These are phyloP conservation scores for Dipodascus albidus DNA, from an alignment of 805 yeast species.

Conservation along the genomic window DNA sequence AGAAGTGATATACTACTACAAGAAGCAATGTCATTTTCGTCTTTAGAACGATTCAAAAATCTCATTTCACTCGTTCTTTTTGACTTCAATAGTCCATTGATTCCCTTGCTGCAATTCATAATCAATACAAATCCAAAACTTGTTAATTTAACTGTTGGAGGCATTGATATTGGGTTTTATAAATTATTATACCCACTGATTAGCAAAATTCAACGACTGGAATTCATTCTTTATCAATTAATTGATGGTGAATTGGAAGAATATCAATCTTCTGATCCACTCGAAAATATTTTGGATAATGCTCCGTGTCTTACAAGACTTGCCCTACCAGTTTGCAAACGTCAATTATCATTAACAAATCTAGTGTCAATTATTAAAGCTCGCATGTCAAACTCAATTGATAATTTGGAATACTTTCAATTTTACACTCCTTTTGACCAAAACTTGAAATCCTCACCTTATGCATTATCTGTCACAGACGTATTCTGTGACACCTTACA, in stretches of 20 bases:
- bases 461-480: neutral
- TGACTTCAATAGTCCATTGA: neutral
- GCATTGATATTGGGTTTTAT: neutral
- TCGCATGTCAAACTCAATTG: neutral
- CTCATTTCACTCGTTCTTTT: neutral
- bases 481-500: neutral
- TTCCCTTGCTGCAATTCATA: neutral
- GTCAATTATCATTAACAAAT: neutral
- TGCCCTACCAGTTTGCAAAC: neutral
- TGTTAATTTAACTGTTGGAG: neutral
- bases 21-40: neutral
- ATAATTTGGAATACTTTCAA: neutral
- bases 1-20: neutral
- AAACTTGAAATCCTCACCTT: neutral
- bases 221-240: neutral
- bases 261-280: neutral
- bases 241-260: neutral
- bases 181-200: neutral
- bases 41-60: neutral
- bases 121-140: neutral
- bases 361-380: neutral
- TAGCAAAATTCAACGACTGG: neutral
- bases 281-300: neutral
- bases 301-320: neutral
- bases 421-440: neutral